Evolutionary conservation across 202 grass and related monocot genomes (phyloP).

Genomic region (Bolboschoenoplectus hybrid): DNA sequence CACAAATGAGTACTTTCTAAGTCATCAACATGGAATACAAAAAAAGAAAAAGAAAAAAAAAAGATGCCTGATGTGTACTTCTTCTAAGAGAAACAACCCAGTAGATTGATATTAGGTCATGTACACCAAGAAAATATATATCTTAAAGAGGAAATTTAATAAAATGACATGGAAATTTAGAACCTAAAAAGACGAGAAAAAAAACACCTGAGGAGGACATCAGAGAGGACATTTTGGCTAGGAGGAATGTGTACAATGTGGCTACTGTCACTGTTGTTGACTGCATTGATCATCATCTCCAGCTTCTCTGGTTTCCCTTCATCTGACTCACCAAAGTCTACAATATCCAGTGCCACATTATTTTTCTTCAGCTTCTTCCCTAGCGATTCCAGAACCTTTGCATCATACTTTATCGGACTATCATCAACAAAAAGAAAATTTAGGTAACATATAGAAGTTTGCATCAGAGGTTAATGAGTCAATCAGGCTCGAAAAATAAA

Average conservation of each 20-base stretch:
- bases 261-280: slow-evolving; percentile 87
- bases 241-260: slow-evolving; percentile 92
- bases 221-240: slow-evolving; percentile 75
- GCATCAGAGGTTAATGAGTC: not conserved
- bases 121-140: not conserved
- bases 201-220: slow-evolving; percentile 87
- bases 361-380: slow-evolving; percentile 98
- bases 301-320: slow-evolving; percentile 93
- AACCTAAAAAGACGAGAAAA: not conserved
- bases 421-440: slow-evolving; percentile 26
- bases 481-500: not conserved
- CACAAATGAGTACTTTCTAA: not conserved
- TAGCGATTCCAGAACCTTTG: slow-evolving; percentile 79
- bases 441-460: slow-evolving; percentile 8
- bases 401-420: slow-evolving; percentile 89
- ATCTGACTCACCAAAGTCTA: slow-evolving; percentile 96
- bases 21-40: not conserved
- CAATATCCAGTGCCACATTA: slow-evolving; percentile 91
- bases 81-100: not conserved
- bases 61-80: not conserved
- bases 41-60: not conserved
- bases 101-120: not conserved
- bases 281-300: slow-evolving; percentile 68
- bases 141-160: not conserved
- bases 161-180: not conserved